Evolutionary conservation across 202 grass and related monocot genomes (phyloP).

Genomic region (Musa balbisiana): DNA sequence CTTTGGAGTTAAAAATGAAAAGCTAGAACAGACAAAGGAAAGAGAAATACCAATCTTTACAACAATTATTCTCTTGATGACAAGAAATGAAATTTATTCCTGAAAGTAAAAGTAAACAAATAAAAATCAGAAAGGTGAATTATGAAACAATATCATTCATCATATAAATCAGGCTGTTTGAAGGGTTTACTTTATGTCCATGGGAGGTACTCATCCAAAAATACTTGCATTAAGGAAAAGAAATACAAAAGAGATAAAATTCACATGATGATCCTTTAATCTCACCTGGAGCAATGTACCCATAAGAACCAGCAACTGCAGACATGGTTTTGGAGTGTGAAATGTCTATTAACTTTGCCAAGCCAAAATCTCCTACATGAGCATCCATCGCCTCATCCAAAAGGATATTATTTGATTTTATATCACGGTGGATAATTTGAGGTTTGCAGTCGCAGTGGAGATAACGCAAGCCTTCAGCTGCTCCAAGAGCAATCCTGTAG

Average conservation of each 20-base stretch:
- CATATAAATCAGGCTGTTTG: neutral
- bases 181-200: neutral
- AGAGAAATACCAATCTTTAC: neutral
- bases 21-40: neutral
- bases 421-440: constrained; percentile 84
- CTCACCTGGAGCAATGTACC: constrained; percentile 94
- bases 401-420: constrained; percentile 96
- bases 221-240: neutral
- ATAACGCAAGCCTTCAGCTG: constrained; percentile 83
- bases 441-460: constrained; percentile 91
- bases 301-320: constrained; percentile 85
- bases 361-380: constrained; percentile 95
- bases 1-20: neutral
- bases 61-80: neutral
- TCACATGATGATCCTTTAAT: constrained; percentile 2
- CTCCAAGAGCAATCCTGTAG: constrained; percentile 66
- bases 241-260: neutral
- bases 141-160: neutral
- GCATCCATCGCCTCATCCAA: constrained; percentile 86
- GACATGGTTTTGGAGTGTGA: constrained; percentile 95
- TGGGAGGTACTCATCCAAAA: neutral
- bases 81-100: neutral
- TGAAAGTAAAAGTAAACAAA: neutral
- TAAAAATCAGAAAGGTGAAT: neutral
- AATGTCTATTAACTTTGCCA: constrained; percentile 86